A percentile compares a stretch with the other conserved stretches of the same genome.
Conservation (phyloP, 2,329 filamentous ascomycete species). For the Colletotrichum karsti region DNA sequence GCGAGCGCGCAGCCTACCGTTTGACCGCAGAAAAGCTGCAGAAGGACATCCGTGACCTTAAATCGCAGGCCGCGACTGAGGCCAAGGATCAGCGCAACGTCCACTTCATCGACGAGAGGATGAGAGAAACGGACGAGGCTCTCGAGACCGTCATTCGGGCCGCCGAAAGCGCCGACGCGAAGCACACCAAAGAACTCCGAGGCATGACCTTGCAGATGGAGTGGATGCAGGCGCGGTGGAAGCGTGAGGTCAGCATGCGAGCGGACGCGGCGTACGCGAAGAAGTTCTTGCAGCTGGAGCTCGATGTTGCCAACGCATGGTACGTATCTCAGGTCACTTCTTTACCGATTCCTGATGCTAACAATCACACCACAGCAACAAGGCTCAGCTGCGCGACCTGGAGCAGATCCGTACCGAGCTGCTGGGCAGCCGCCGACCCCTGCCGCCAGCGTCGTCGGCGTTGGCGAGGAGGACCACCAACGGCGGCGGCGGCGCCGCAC, state of each 20-base stretch:
- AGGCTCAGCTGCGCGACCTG: slow-evolving; percentile 87
- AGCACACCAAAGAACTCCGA: slow-evolving; percentile 78
- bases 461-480: slow-evolving; percentile 17
- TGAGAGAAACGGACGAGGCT: slow-evolving; percentile 55
- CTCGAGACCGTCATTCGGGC: slow-evolving; percentile 67
- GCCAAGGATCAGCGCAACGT: slow-evolving; percentile 36
- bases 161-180: slow-evolving; percentile 69
- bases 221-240: slow-evolving; percentile 85
- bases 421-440: slow-evolving; percentile 47
- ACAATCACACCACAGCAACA: slow-evolving; percentile 74
- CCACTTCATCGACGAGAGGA: slow-evolving; percentile 39
- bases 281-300: slow-evolving; percentile 79
- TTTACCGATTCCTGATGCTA: slow-evolving; percentile 32
- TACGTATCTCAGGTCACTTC: slow-evolving; percentile 62
- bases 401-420: slow-evolving; percentile 73
- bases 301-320: slow-evolving; percentile 90
- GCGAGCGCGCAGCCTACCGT: slow-evolving; percentile 68
- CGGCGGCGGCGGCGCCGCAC: neutral
- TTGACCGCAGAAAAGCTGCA: slow-evolving; percentile 63
- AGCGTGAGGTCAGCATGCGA: slow-evolving; percentile 82
- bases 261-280: slow-evolving; percentile 87
- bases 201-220: slow-evolving; percentile 90
- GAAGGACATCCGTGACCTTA: slow-evolving; percentile 57
- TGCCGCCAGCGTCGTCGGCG: slow-evolving; percentile 38
- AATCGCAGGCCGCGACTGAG: slow-evolving; percentile 47